These are phyloP conservation scores for Sesbania bispinosa DNA, from an alignment of 306 rosid species.

Conservation along the genomic window DNA sequence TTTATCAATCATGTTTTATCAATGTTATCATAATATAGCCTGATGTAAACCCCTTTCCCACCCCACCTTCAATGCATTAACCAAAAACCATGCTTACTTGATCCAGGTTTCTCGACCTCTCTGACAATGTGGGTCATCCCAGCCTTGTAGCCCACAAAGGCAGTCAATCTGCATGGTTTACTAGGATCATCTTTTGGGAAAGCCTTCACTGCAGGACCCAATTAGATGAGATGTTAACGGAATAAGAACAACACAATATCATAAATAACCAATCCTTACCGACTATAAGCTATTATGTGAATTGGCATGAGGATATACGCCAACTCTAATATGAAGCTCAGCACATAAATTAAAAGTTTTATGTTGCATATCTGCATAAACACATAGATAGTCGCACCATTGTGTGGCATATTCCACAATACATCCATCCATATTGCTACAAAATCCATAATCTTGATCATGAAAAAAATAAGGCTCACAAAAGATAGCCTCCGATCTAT, in stretches of 20 bases:
- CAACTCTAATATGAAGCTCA: too few relatives aligned
- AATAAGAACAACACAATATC: background rate
- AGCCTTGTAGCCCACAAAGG: slow-evolving; percentile 77
- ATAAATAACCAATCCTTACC: background rate
- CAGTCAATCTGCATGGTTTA: slow-evolving; percentile 65
- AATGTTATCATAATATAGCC: background rate
- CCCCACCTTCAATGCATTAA: background rate
- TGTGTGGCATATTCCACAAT: background rate
- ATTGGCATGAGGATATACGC: background rate
- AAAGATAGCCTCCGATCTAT: background rate
- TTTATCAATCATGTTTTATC: background rate
- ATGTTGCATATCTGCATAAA: background rate
- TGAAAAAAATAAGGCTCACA: too few relatives aligned
- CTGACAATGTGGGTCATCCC: slow-evolving; percentile 89
- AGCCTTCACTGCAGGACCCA: slow-evolving; percentile 59
- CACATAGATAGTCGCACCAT: background rate
- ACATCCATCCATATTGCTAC: too few relatives aligned
- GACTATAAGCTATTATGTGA: background rate
- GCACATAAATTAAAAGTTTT: too few relatives aligned
- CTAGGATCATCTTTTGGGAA: slow-evolving; percentile 65
- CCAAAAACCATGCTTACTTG: slow-evolving; percentile 47
- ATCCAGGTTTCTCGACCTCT: slow-evolving; percentile 85
- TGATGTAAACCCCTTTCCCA: background rate
- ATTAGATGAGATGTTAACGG: background rate
- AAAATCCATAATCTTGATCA: background rate